A percentile compares a stretch with the other conserved stretches of the same genome.
phyloP scores from a whole-genome alignment of 2,329 filamentous ascomycete genomes.

The Botrytis sinoallii region DNA sequence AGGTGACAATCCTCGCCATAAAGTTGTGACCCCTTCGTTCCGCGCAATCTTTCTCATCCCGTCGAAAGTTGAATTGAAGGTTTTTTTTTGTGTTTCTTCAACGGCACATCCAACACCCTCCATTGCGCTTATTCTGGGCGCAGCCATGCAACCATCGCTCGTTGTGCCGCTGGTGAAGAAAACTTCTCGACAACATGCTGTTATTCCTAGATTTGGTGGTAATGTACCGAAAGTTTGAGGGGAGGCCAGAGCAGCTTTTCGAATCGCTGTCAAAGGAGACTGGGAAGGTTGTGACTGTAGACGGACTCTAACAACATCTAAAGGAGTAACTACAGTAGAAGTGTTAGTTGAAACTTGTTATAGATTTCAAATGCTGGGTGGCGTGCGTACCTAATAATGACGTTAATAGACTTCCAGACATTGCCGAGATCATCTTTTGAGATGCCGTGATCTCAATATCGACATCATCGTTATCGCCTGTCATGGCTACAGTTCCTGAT shows the following conservation, averaged over 20 bases:
- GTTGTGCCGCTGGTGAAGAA: constrained; percentile 90
- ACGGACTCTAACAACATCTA: constrained; percentile 94
- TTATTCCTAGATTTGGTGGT: constrained; percentile 82
- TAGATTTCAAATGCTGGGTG: not conserved
- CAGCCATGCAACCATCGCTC: constrained; percentile 49
- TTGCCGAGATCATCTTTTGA: constrained; percentile 94
- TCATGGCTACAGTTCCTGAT: constrained; percentile 33
- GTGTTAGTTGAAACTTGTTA: constrained; percentile 17
- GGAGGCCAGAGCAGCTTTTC: constrained; percentile 56
- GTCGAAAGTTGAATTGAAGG: constrained; percentile 87
- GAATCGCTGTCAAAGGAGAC: constrained; percentile 50
- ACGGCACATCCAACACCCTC: constrained; percentile 66
- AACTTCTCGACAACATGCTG: constrained; percentile 92
- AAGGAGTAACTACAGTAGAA: constrained; percentile 69
- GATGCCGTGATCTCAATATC: constrained; percentile 69
- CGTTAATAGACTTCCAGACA: constrained; percentile 84
- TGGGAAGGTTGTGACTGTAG: constrained; percentile 74
- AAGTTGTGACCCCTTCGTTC: constrained; percentile 79
- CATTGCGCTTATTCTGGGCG: constrained; percentile 30
- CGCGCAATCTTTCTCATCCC: constrained; percentile 91
- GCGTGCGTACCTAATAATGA: constrained; percentile 71
- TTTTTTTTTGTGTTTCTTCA: constrained; percentile 78
- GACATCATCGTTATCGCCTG: constrained; percentile 38
- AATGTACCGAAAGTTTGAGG: constrained; percentile 59
- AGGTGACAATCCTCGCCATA: constrained; percentile 93